phyloP scores from a whole-genome alignment of 2,329 filamentous ascomycete species.

The Cryphonectria radicalis region DNA sequence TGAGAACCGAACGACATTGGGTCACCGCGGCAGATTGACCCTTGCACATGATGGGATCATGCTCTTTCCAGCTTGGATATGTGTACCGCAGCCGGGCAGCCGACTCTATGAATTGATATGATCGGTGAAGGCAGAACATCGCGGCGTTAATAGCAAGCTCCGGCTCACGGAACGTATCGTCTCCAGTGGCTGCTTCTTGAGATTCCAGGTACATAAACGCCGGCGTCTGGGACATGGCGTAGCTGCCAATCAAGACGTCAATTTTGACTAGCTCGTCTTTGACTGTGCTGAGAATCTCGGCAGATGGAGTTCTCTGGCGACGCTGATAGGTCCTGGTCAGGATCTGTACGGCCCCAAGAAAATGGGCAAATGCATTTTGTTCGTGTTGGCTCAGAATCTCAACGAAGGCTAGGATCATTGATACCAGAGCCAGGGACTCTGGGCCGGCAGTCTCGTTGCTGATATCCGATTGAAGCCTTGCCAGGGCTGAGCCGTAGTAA shows the following conservation, averaged over 20 bases:
- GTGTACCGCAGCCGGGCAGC: too few species aligned
- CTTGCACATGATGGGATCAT: too few species aligned
- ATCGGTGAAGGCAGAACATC: too few species aligned
- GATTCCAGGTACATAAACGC: neutral
- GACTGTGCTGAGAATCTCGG: neutral
- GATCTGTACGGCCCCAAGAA: neutral
- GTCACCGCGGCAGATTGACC: too few species aligned
- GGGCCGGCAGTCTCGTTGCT: neutral
- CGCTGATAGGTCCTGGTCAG: neutral
- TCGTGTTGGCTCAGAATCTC: neutral
- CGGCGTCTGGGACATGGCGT: neutral
- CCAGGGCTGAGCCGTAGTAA: neutral
- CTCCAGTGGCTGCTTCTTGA: too few species aligned
- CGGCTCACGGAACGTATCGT: too few species aligned
- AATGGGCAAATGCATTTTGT: neutral
- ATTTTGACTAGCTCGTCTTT: neutral
- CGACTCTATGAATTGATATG: too few species aligned
- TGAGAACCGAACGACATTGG: too few species aligned
- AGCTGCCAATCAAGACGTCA: neutral
- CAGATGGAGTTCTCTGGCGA: neutral
- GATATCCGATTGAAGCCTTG: neutral
- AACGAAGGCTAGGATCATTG: neutral
- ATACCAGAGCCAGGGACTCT: neutral
- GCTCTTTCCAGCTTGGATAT: too few species aligned
- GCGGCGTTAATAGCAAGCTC: too few species aligned